Percentiles rank a stretch among this genome's conserved stretches.
Conservation (phyloP, 1,139 yeast genomes). For the Candida sanyaensis region DNA sequence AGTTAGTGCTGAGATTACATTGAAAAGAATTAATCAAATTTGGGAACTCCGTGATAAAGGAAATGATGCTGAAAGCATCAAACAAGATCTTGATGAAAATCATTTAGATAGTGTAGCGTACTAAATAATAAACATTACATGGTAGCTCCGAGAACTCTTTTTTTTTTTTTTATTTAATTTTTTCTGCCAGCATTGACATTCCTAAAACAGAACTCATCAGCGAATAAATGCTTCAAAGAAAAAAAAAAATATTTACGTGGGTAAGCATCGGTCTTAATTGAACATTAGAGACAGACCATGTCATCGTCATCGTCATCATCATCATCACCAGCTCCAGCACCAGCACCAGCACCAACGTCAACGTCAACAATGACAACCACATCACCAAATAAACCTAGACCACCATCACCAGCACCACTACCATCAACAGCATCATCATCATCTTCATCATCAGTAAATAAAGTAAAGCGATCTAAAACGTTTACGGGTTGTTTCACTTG, state of each 20-base stretch:
- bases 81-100: conserved; percentile 25
- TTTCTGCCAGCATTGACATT: not conserved
- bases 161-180: too few relatives aligned
- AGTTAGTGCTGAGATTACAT: conserved; percentile 45
- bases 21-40: conserved; percentile 34
- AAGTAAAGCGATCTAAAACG: conserved; percentile 34
- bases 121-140: conserved; percentile 11
- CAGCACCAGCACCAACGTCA: too few relatives aligned
- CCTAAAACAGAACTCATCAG: conserved; percentile 4
- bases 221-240: not conserved
- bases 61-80: conserved; percentile 10
- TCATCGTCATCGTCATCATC: too few relatives aligned
- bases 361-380: not conserved
- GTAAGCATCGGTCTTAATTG: not conserved
- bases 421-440: too few relatives aligned
- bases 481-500: conserved; percentile 57
- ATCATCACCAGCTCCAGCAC: too few relatives aligned
- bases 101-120: conserved; percentile 25
- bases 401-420: not conserved
- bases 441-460: not conserved
- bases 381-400: not conserved
- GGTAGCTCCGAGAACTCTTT: not conserved
- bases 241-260: not conserved
- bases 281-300: not conserved
- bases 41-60: conserved; percentile 39